Evolutionary conservation across 2,329 filamentous ascomycete genomes (phyloP).

Genomic region (Seiridium unicorne): DNA sequence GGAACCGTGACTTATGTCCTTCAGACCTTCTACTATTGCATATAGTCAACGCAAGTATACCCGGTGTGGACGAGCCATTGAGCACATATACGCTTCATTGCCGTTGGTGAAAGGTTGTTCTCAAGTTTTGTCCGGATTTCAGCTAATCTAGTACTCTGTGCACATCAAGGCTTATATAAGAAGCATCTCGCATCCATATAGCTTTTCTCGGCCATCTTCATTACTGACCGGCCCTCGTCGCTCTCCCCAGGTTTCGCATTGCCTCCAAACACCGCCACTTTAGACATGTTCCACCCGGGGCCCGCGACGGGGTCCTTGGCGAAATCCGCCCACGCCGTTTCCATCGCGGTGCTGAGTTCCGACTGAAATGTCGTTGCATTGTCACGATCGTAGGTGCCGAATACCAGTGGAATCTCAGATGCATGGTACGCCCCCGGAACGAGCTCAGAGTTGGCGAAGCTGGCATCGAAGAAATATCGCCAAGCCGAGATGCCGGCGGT

Average conservation of each 20-base stretch:
- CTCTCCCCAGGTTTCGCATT: not conserved
- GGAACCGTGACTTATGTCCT: too few species aligned
- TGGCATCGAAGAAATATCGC: conserved; percentile 13
- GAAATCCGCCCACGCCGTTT: conserved; percentile 23
- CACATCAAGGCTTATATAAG: not conserved
- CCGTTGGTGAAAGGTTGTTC: too few species aligned
- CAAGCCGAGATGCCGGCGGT: conserved; percentile 21
- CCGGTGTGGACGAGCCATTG: too few species aligned
- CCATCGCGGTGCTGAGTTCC: conserved; percentile 21
- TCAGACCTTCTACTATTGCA: too few species aligned
- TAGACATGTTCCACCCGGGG: conserved; percentile 6
- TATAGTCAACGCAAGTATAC: too few species aligned
- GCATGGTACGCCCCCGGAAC: conserved; percentile 30
- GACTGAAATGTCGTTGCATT: conserved; percentile 19
- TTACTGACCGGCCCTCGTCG: not conserved
- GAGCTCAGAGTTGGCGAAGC: conserved; percentile 21
- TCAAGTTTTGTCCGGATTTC: too few species aligned
- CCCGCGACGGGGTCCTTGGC: conserved; percentile 9
- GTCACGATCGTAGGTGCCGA: conserved; percentile 22
- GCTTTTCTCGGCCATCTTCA: not conserved
- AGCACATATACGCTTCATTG: too few species aligned
- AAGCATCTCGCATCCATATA: not conserved
- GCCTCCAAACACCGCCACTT: not conserved
- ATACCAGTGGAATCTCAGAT: conserved; percentile 28
- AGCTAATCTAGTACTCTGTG: not conserved